A percentile compares a stretch with the other conserved stretches of the same genome.
These are phyloP conservation scores for Sapria himalayana DNA, from an alignment of 345 rosid species.

Conservation along the genomic window DNA sequence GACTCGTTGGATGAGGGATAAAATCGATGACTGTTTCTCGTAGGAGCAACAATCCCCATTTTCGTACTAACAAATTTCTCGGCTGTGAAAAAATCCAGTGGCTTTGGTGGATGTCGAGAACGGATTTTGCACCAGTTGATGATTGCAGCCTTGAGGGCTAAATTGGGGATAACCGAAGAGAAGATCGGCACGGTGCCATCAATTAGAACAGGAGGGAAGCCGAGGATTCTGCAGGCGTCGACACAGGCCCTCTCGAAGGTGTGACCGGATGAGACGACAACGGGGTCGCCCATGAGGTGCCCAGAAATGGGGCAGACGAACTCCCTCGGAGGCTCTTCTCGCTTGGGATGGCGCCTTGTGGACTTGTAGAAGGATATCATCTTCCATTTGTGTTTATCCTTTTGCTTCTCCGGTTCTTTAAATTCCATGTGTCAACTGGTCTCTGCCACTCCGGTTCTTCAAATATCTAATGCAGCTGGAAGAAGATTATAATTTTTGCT, in stretches of 20 bases:
- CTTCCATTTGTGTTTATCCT: constrained; percentile 26
- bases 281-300: constrained; percentile 62
- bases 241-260: constrained; percentile 53
- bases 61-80: constrained; percentile 23
- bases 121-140: constrained; percentile 34
- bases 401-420: too few relatives aligned
- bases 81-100: constrained; percentile 29
- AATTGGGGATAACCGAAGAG: constrained; percentile 54
- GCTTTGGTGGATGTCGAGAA: constrained; percentile 23
- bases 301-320: constrained; percentile 63
- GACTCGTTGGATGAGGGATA: constrained; percentile 39
- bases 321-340: constrained; percentile 21
- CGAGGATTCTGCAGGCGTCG: constrained; percentile 36
- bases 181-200: constrained; percentile 34
- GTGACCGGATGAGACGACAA: constrained; percentile 83
- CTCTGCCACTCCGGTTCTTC: too few relatives aligned
- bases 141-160: constrained; percentile 63
- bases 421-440: too few relatives aligned
- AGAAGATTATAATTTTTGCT: too few relatives aligned
- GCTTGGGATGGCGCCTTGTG: constrained; percentile 11
- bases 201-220: constrained; percentile 19
- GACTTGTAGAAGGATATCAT: constrained; percentile 23
- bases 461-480: too few relatives aligned
- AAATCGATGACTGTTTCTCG: constrained; percentile 21
- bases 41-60: constrained; percentile 13